Evolutionary conservation across 352 stramenopile species (phyloP), one percentile per base, ranked within the genome.

Genomic region (Phytophthora pinifolia): DNA sequence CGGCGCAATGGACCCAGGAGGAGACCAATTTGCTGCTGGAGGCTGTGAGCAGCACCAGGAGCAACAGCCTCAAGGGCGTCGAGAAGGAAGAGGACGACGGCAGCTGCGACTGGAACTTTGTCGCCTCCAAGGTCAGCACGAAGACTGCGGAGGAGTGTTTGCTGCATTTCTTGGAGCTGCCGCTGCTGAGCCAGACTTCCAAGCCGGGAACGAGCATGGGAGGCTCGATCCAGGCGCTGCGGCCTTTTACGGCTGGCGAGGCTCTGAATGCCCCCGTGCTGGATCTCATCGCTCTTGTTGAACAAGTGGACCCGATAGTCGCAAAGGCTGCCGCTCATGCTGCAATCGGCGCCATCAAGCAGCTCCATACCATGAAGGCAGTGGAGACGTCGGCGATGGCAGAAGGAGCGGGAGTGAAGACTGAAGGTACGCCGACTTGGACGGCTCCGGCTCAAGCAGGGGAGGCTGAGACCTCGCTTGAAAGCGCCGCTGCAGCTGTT

Each of bases 61-160:
- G 14, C 4, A 66, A 54, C 29, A 22, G 32, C 14, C 38, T 58
- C 3, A 65, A 64, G n/a, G 31, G 45, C 32, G 8, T 10, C 0
- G 48, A 49, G 15, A 45, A 55, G 5, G 69, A 68, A 1, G 46
- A 65, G 0, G 54, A 74, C 15, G 54, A 73, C 14, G 63, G 79
- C 6, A 74, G 56, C 32, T 86, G 79, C 49, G 81, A 94, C 58
- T 94, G 83, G 83, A 89, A 90, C 49, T 69, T 75, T 35, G 74
- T 94, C 27, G 79, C 80, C 2, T 67, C 63, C n/a, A 84, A 83
- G 36, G 72, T 94, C 7, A 65, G 69, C 35, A 77, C 65, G 8
- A 92, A 90, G 62, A 83, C 74, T 13, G 74, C 81, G 3, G 72
- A 90, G n/a, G 77, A 90, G 42, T 94, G 81, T 44, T 59, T 94